Conservation (phyloP, 768 basidiomycete genomes). For the Favolaschia claudopus region DNA sequence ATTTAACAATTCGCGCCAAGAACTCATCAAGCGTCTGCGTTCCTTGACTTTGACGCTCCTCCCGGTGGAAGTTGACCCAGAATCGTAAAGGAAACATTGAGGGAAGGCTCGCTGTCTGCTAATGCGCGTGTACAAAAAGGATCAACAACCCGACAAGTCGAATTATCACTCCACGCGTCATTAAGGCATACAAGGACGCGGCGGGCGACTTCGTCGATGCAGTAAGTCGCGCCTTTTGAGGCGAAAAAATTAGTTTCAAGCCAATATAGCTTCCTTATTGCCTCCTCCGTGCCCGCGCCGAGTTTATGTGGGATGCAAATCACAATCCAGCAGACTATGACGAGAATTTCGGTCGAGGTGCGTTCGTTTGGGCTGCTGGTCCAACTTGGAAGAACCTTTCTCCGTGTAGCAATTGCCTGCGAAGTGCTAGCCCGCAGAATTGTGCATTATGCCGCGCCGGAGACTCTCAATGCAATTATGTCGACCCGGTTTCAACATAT, state of each 20-base stretch:
- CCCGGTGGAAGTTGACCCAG: slow-evolving; percentile 79
- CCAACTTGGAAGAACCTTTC: background rate
- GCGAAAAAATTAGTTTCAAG: background rate
- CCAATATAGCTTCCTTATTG: slow-evolving; percentile 76
- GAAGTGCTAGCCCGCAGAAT: slow-evolving; percentile 85
- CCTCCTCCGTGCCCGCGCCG: slow-evolving; percentile 76
- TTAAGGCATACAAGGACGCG: slow-evolving; percentile 77
- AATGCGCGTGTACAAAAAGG: slow-evolving; percentile 27
- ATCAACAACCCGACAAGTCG: slow-evolving; percentile 83
- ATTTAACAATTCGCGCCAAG: slow-evolving; percentile 45
- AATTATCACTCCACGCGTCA: slow-evolving; percentile 82
- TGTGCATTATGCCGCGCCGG: slow-evolving; percentile 71
- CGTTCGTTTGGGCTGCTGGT: slow-evolving; percentile 22
- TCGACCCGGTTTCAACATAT: slow-evolving; percentile 76
- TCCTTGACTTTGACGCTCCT: slow-evolving; percentile 78
- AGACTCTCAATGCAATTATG: slow-evolving; percentile 75
- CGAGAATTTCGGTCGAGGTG: slow-evolving; percentile 85
- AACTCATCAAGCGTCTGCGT: slow-evolving; percentile 81
- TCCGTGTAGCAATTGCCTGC: slow-evolving; percentile 78
- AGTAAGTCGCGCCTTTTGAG: slow-evolving; percentile 48
- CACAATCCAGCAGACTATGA: slow-evolving; percentile 85
- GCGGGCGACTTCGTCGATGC: slow-evolving; percentile 91
- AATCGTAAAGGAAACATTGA: slow-evolving; percentile 11
- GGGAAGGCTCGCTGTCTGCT: background rate
- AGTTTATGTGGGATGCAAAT: slow-evolving; percentile 85